Base-by-base conservation (phyloP, 164 flowering plant species). In the Piper longum region DNA sequence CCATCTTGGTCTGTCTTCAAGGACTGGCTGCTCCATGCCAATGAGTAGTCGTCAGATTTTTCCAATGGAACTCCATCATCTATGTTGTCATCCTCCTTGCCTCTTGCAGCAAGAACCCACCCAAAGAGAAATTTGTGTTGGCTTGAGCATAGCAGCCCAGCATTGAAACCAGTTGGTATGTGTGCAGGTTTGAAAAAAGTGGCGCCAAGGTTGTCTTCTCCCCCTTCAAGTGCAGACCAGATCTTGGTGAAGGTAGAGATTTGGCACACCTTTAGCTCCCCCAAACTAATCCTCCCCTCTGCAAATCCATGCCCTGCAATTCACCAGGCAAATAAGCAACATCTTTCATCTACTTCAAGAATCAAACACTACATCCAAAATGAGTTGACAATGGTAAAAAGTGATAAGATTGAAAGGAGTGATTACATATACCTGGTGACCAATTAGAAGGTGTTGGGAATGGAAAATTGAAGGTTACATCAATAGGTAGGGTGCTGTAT, bases 131-230 rank as follows among this genome's bases (percentile, higher is more conserved):
- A 75, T 42, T 56, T 70, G 75, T 78, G 75, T 88, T 89, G 18
- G 96, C 79, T 69, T 92, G 98, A 64, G 73, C 62, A 52, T 85
- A 85, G 79, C 69, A 67, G 4, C 98, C 98, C 3, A 92, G 77
- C 80, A 83, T 75, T 63, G 65, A 80, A 71, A 80, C 89, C 96
- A 1, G 73, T 60, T 0, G 96, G 96, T 7, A 89, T 42, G 0
- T 67, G 19, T 0, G 82, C 62, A 0, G 98, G 98, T 62, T 86
- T 89, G 58, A 76, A 88, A 57, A 89, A 79, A 4, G 89, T 72
- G 12, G 87, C 86, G 0, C 96, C 96, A 7, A 67, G 74, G 42
- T 83, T 79, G 42, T 73, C 80, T n/a, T 76, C 76, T 45, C 96
- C 98, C 0, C 89, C 95, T 52, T 85, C 85, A 52, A 67, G 65